Evolutionary conservation across 805 yeast genomes (phyloP).

Genomic region (Metschnikowia baotianmanensis): DNA sequence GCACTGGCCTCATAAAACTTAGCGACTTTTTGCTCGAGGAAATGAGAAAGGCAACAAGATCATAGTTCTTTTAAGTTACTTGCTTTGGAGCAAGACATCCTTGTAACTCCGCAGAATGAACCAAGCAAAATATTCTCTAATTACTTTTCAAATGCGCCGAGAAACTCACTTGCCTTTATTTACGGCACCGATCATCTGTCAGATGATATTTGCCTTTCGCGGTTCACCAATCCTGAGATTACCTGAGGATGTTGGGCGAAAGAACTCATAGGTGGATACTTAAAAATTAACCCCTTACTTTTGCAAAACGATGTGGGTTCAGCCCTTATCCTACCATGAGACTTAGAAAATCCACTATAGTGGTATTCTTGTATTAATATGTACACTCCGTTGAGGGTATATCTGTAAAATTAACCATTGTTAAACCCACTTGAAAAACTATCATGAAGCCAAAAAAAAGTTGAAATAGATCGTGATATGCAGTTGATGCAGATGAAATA

Average conservation of each 20-base stretch:
- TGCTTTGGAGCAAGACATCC: background rate
- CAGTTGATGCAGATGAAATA: conserved; percentile 45
- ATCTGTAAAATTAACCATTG: conserved; percentile 26
- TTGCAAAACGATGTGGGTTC: no score
- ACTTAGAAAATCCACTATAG: conserved; percentile 3
- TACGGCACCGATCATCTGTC: no score
- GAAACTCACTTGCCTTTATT: no score
- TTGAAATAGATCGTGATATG: conserved; percentile 34
- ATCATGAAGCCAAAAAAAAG: conserved; percentile 19
- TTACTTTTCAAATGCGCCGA: no score
- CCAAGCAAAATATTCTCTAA: no score
- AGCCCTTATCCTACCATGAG: no score
- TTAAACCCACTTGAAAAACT: conserved; percentile 25
- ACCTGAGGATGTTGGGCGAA: no score
- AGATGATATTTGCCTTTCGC: no score
- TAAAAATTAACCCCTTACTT: no score
- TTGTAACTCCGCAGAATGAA: no score
- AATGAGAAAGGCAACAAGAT: conserved; percentile 13
- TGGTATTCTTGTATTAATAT: conserved; percentile 10
- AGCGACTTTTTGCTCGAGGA: conserved; percentile 19
- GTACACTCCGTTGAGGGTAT: conserved; percentile 42
- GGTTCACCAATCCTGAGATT: no score
- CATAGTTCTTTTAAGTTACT: background rate
- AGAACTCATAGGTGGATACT: no score
- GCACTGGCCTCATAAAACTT: conserved; percentile 21